Percentiles rank a stretch among this genome's conserved stretches.
Conservation (phyloP, 495 filamentous ascomycete genomes). For the Aspergillus sparsus region DNA sequence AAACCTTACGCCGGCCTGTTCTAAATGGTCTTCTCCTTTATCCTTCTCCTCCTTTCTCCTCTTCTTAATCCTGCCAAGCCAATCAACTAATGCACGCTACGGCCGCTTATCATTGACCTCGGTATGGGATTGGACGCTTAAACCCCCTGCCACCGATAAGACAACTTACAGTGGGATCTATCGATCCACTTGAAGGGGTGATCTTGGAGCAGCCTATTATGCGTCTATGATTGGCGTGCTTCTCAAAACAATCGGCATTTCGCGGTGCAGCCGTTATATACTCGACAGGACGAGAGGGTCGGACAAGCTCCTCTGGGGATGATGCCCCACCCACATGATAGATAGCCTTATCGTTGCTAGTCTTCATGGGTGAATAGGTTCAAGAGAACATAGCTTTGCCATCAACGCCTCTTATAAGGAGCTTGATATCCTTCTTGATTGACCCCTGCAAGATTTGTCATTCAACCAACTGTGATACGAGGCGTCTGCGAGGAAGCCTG, state of each 20-base stretch:
- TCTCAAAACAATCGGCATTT: too few relatives aligned
- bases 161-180: neutral
- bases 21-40: slow-evolving; percentile 3
- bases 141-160: slow-evolving; percentile 4
- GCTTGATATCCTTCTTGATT: neutral
- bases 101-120: slow-evolving; percentile 13
- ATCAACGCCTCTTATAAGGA: neutral
- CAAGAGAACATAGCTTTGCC: neutral
- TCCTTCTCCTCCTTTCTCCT: slow-evolving; percentile 1
- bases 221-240: neutral
- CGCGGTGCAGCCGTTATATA: too few relatives aligned
- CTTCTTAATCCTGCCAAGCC: slow-evolving; percentile 2
- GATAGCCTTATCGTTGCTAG: neutral
- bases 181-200: neutral
- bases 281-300: neutral
- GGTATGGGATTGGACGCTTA: slow-evolving; percentile 32
- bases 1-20: slow-evolving; percentile 1
- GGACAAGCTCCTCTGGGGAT: neutral
- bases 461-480: neutral
- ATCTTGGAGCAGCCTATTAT: neutral
- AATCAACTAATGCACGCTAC: slow-evolving; percentile 8
- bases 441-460: neutral
- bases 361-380: neutral
- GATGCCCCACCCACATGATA: neutral
- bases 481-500: neutral